Percentiles rank a stretch among this genome's conserved stretches.
phyloP scores from a whole-genome alignment of 2,329 filamentous ascomycete species.

The Mariannaea elegans region DNA sequence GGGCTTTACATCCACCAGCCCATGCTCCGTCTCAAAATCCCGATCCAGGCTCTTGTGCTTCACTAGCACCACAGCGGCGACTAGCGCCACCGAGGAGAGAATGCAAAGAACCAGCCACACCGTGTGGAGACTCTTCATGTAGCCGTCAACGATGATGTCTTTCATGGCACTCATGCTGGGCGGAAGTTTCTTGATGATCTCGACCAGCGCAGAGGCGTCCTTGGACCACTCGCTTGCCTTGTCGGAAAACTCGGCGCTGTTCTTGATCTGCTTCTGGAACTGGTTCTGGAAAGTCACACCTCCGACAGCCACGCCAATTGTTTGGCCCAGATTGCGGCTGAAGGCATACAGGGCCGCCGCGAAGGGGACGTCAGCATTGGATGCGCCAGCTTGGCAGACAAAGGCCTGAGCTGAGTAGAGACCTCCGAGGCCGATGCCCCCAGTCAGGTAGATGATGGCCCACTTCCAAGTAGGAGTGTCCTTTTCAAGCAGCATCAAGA shows the following conservation, averaged over 20 bases:
- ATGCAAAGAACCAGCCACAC: constrained; percentile 47
- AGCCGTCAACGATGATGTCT: constrained; percentile 43
- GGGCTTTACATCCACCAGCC: constrained; percentile 3
- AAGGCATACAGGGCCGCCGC: constrained; percentile 74
- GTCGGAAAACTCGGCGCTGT: constrained; percentile 55
- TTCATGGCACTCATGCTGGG: constrained; percentile 31
- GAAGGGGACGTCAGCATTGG: constrained; percentile 51
- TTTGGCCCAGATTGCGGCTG: constrained; percentile 66
- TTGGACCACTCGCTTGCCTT: constrained; percentile 57
- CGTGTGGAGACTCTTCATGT: constrained; percentile 43
- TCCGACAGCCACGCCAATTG: constrained; percentile 71
- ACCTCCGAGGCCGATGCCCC: constrained; percentile 69
- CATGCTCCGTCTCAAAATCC: constrained; percentile 35
- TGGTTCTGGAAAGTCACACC: constrained; percentile 77
- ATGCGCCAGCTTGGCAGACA: constrained; percentile 64
- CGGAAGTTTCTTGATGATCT: constrained; percentile 55
- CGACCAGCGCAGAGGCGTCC: constrained; percentile 66
- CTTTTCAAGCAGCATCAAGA: constrained; percentile 58
- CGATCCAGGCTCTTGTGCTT: constrained; percentile 34
- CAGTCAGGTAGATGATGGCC: constrained; percentile 69
- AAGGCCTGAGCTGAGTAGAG: constrained; percentile 71
- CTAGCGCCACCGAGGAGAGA: constrained; percentile 37
- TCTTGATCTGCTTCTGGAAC: constrained; percentile 60
- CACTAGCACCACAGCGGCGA: constrained; percentile 26
- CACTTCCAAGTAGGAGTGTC: constrained; percentile 63